These are phyloP conservation scores for Rosa multiflora DNA, from an alignment of 306 rosid species.

Conservation along the genomic window DNA sequence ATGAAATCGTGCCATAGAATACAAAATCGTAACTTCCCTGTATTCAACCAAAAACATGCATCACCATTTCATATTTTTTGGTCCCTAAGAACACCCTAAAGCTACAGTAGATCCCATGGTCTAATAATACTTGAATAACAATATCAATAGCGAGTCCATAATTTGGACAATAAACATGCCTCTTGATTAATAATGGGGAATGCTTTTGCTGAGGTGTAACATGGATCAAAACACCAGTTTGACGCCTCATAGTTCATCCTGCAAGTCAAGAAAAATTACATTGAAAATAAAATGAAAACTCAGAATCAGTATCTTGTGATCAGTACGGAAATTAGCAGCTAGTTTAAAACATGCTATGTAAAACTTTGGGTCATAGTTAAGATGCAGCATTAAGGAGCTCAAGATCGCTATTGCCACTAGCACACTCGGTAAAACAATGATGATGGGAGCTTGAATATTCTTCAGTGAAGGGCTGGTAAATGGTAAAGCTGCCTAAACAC, in stretches of 20 bases:
- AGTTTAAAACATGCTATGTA: neutral
- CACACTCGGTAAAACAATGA: neutral
- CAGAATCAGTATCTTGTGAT: neutral
- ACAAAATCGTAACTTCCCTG: neutral
- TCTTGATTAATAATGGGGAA: neutral
- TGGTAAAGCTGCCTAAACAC: neutral
- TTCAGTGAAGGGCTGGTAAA: neutral
- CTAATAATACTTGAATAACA: neutral
- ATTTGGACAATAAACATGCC: neutral
- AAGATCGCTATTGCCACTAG: neutral
- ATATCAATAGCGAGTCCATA: neutral
- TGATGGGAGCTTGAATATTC: neutral
- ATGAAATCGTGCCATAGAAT: neutral
- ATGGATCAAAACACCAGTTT: neutral
- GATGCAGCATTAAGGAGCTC: neutral
- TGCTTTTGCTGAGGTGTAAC: slow-evolving; percentile 4
- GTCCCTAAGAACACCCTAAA: neutral
- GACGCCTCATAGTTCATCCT: slow-evolving; percentile 59
- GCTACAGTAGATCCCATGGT: neutral
- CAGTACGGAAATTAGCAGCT: neutral
- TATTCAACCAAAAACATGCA: neutral
- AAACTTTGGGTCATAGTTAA: neutral
- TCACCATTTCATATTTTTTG: neutral
- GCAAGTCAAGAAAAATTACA: slow-evolving; percentile 24
- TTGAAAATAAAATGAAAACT: neutral